Evolutionary conservation across 495 filamentous ascomycete species (phyloP).

Genomic region (Hypoxylon cercidicola): DNA sequence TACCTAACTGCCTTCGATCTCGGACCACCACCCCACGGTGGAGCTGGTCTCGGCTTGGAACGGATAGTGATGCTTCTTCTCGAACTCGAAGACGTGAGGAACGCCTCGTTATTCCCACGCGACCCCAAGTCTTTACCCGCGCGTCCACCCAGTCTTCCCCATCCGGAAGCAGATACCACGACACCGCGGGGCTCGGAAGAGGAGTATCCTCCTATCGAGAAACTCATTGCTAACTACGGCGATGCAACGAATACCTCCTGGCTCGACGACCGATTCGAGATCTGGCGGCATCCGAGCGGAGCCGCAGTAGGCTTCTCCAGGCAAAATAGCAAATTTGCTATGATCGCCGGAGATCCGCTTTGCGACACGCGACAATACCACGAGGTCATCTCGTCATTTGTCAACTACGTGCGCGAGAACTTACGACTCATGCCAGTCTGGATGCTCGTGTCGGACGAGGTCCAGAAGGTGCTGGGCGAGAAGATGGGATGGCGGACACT

Average conservation of each 20-base stretch:
- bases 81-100: conserved; percentile 77
- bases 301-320: conserved; percentile 73
- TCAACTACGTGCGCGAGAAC: conserved; percentile 71
- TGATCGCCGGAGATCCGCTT: conserved; percentile 74
- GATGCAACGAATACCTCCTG: conserved; percentile 79
- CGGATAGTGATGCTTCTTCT: conserved; percentile 79
- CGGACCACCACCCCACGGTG: conserved; percentile 80
- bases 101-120: conserved; percentile 75
- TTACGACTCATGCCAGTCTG: conserved; percentile 73
- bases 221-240: conserved; percentile 78
- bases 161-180: conserved; percentile 72
- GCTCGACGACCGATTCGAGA: conserved; percentile 75
- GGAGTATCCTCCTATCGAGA: conserved; percentile 69
- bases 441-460: conserved; percentile 68
- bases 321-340: conserved; percentile 63
- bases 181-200: conserved; percentile 51
- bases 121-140: conserved; percentile 74
- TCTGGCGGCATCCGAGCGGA: conserved; percentile 74
- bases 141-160: conserved; percentile 65
- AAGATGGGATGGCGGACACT: conserved; percentile 76
- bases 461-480: conserved; percentile 70
- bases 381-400: conserved; percentile 69
- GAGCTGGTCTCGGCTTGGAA: conserved; percentile 80
- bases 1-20: conserved; percentile 80
- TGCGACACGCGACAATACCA: conserved; percentile 70